Percentiles rank a stretch among this genome's conserved stretches.
Evolutionary conservation across 2,329 filamentous ascomycete species (phyloP).

Genomic region (Coniochaeta hoffmannii): DNA sequence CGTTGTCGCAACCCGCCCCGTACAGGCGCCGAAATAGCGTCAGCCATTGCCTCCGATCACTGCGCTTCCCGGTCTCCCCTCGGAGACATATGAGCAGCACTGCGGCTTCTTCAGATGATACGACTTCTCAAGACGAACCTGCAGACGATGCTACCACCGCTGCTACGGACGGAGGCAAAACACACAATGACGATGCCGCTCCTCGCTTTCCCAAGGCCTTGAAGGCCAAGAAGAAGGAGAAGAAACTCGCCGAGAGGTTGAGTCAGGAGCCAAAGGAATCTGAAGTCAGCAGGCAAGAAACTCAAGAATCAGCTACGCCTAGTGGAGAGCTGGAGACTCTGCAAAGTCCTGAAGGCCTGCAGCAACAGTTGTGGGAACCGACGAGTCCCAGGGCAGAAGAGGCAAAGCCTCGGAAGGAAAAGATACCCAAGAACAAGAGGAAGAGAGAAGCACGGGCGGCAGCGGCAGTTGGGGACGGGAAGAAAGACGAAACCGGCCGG

Average conservation of each 20-base stretch:
- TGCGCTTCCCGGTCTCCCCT: neutral
- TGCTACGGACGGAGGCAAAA: constrained; percentile 2
- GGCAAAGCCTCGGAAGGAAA: constrained; percentile 18
- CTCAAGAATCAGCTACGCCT: neutral
- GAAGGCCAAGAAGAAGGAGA: constrained; percentile 33
- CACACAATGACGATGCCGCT: neutral
- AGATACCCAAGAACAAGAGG: constrained; percentile 19
- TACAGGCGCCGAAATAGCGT: neutral
- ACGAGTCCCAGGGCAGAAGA: constrained; percentile 6
- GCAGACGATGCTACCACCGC: neutral
- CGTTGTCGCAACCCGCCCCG: neutral
- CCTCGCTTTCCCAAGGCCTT: neutral
- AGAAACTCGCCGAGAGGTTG: constrained; percentile 30
- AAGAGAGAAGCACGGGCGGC: constrained; percentile 9
- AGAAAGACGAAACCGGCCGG: constrained; percentile 2
- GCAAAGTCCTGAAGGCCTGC: neutral
- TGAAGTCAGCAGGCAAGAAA: neutral
- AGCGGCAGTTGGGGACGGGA: neutral
- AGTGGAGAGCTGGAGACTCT: neutral
- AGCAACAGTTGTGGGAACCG: constrained; percentile 2
- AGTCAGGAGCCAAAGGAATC: constrained; percentile 21
- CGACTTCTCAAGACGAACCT: neutral
- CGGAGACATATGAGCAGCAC: neutral
- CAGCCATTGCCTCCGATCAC: neutral
- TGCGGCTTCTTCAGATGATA: neutral